Conservation (phyloP, 2,329 filamentous ascomycete species). For the Penicillium rolfsii region DNA sequence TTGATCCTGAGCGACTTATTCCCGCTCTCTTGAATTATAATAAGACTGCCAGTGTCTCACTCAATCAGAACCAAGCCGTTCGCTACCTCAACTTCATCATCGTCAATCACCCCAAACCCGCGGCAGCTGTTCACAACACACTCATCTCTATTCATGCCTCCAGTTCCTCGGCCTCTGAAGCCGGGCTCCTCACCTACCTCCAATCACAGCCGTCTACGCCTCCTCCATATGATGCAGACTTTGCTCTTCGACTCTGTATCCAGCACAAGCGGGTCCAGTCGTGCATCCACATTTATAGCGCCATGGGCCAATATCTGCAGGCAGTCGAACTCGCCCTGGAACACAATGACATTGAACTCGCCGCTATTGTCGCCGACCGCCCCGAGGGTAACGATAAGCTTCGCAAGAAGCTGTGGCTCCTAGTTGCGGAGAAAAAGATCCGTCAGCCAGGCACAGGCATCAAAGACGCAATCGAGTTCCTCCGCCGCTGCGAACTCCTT, state of each 20-base stretch:
- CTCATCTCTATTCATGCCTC: constrained; percentile 95
- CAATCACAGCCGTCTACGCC: constrained; percentile 85
- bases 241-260: constrained; percentile 92
- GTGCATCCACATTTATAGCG: constrained; percentile 95
- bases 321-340: constrained; percentile 91
- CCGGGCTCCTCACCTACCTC: constrained; percentile 82
- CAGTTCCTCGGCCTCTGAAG: constrained; percentile 79
- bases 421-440: constrained; percentile 93
- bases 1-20: constrained; percentile 85
- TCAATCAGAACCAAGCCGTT: constrained; percentile 84
- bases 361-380: constrained; percentile 83
- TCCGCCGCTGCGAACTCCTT: constrained; percentile 86
- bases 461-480: constrained; percentile 89
- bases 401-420: constrained; percentile 93
- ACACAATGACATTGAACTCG: constrained; percentile 86
- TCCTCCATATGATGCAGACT: constrained; percentile 90
- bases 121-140: constrained; percentile 91
- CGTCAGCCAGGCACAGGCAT: constrained; percentile 77
- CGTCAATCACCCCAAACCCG: constrained; percentile 75
- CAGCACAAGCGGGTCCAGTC: constrained; percentile 90
- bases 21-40: constrained; percentile 95
- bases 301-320: constrained; percentile 91
- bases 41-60: constrained; percentile 66
- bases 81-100: constrained; percentile 93
- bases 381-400: constrained; percentile 75